Evolutionary conservation across 1,284 basidiomycete species (phyloP).

Genomic region (Polyporus tsugae): DNA sequence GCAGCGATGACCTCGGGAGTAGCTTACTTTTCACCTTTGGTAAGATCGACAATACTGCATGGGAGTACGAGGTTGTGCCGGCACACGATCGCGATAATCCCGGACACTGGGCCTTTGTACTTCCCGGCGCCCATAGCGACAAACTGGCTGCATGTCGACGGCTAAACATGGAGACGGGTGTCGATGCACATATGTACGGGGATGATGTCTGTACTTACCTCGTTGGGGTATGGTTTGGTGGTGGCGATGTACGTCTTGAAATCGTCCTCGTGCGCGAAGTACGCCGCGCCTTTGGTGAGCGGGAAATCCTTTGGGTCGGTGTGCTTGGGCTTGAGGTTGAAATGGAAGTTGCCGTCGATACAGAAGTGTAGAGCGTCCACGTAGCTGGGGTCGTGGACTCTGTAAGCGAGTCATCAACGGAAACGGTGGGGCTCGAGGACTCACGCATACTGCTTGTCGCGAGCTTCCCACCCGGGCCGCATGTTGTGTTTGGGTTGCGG

Average conservation of each 20-base stretch:
- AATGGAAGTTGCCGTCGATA: constrained; percentile 29
- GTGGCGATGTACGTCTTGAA: constrained; percentile 11
- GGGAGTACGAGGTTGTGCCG: not conserved
- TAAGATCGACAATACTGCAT: not conserved
- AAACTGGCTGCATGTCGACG: not conserved
- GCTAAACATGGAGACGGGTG: not conserved
- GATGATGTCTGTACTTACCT: not conserved
- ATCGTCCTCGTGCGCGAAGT: constrained; percentile 23
- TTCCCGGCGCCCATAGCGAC: not conserved
- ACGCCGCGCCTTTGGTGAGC: constrained; percentile 14
- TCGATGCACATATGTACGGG: no score
- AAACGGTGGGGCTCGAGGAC: not conserved
- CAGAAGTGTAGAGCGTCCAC: constrained; percentile 16
- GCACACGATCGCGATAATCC: not conserved
- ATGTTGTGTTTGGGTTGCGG: constrained; percentile 1
- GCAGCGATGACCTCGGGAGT: no score
- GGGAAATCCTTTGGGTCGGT: constrained; percentile 19
- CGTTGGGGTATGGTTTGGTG: not conserved
- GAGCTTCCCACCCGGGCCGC: not conserved
- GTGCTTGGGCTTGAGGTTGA: constrained; percentile 21
- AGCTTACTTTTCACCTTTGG: constrained; percentile 12
- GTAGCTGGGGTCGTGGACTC: not conserved
- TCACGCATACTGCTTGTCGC: not conserved
- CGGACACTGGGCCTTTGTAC: constrained; percentile 1
- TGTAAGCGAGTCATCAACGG: no score